Conservation (phyloP, 352 stramenopile genomes). For the Phytophthora palmivora region DNA sequence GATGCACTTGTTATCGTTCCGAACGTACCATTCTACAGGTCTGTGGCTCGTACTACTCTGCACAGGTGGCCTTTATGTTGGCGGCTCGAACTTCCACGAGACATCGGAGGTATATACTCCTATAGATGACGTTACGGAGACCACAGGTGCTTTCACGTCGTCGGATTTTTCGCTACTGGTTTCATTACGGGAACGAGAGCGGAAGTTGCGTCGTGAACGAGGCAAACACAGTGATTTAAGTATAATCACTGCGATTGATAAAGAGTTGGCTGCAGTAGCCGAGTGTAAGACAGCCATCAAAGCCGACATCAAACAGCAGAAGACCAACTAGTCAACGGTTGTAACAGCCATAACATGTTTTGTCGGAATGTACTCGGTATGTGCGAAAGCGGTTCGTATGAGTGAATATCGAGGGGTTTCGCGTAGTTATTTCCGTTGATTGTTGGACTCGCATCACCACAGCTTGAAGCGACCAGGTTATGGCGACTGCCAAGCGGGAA, state of each 20-base stretch:
- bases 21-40: constrained; percentile 78
- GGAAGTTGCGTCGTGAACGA: constrained; percentile 52
- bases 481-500: constrained; percentile 56
- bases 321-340: constrained; percentile 24
- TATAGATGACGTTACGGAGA: constrained; percentile 25
- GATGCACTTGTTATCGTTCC: constrained; percentile 66
- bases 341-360: constrained; percentile 15
- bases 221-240: constrained; percentile 27
- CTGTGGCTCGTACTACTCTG: constrained; percentile 87
- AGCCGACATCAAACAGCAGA: constrained; percentile 59
- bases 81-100: constrained; percentile 70
- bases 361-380: too few species aligned
- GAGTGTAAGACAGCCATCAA: constrained; percentile 69
- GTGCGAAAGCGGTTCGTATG: too few species aligned
- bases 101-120: constrained; percentile 52
- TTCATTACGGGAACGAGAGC: constrained; percentile 62
- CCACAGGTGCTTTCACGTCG: constrained; percentile 30
- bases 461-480: constrained; percentile 6
- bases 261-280: constrained; percentile 57
- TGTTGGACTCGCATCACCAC: constrained; percentile 1
- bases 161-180: constrained; percentile 57
- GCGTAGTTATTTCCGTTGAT: constrained; percentile 34
- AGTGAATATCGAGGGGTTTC: too few species aligned
- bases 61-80: constrained; percentile 76
- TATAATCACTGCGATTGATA: constrained; percentile 49